Evolutionary conservation across 352 stramenopile species (phyloP).

Genomic region (Hyaloperonospora brassicae): DNA sequence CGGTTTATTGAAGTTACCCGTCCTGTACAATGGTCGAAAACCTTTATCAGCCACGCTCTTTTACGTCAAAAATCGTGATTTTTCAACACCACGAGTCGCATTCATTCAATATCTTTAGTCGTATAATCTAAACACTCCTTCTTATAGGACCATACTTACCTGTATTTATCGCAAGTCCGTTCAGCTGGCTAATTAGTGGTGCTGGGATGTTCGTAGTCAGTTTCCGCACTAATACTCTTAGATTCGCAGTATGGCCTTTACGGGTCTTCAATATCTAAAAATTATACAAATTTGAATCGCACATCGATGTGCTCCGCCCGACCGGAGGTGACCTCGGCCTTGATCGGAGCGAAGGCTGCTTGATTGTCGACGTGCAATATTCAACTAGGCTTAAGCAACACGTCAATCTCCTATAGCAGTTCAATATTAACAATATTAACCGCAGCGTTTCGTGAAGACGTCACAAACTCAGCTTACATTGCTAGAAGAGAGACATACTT

Average conservation of each 20-base stretch:
- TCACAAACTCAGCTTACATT: conserved; percentile 4
- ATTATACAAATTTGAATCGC: conserved; percentile 10
- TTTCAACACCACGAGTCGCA: neutral
- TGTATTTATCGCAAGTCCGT: conserved; percentile 1
- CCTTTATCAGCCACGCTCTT: neutral
- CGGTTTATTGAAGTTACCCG: neutral
- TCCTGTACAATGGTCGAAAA: neutral
- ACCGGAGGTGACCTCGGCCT: conserved; percentile 6
- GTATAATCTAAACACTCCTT: conserved; percentile 7
- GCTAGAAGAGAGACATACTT: neutral
- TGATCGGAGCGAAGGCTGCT: conserved; percentile 12
- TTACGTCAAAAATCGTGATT: neutral
- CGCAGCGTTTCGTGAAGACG: neutral
- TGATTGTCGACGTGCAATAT: conserved; percentile 14
- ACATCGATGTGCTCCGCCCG: conserved; percentile 11
- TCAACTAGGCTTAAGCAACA: neutral
- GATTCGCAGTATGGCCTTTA: conserved; percentile 9
- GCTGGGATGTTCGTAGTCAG: conserved; percentile 8
- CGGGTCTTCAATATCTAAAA: conserved; percentile 8
- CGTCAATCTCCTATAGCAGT: conserved; percentile 1
- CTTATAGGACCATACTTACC: neutral
- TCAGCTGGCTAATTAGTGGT: conserved; percentile 5
- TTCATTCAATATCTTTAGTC: neutral
- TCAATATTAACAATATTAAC: conserved; percentile 10
- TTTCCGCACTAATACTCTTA: conserved; percentile 7